Conservation (phyloP, 345 rosid genomes). For the Corchorus capsularis region DNA sequence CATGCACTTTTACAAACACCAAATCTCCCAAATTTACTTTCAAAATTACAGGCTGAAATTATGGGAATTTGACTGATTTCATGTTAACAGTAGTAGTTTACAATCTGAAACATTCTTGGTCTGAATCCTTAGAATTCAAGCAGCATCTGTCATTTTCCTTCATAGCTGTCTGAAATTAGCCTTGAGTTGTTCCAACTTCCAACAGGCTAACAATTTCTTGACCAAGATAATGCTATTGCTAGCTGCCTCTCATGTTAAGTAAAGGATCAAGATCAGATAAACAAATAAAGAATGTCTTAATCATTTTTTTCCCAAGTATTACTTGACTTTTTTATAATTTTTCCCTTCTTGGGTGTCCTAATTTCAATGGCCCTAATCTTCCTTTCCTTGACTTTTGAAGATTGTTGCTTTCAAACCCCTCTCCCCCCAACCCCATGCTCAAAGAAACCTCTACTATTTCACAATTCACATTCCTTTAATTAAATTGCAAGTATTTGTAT, state of each 20-base stretch:
- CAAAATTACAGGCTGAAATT: no score
- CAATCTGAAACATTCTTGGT: not conserved
- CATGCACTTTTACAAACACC: not conserved
- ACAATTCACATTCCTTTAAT: no score
- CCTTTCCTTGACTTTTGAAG: not conserved
- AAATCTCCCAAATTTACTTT: not conserved
- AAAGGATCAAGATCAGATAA: not conserved
- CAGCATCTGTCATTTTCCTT: not conserved
- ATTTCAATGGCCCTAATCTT: not conserved
- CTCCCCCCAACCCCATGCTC: not conserved
- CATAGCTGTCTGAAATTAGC: not conserved
- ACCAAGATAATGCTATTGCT: not conserved
- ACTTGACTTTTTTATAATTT: no score
- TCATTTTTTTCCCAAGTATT: not conserved
- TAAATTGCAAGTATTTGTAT: no score
- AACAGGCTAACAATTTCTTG: not conserved
- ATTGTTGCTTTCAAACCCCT: slow-evolving; percentile 1
- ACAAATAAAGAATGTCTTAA: not conserved
- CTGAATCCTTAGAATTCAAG: not conserved
- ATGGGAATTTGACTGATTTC: not conserved
- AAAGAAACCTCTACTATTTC: no score
- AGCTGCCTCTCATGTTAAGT: not conserved
- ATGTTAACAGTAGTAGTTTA: not conserved
- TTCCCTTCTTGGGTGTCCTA: not conserved
- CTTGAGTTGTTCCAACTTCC: not conserved